A percentile compares a stretch with the other conserved stretches of the same genome.
These are phyloP conservation scores for Parascedosporium putredinis DNA, from an alignment of 2,329 filamentous ascomycete species.

Conservation along the genomic window DNA sequence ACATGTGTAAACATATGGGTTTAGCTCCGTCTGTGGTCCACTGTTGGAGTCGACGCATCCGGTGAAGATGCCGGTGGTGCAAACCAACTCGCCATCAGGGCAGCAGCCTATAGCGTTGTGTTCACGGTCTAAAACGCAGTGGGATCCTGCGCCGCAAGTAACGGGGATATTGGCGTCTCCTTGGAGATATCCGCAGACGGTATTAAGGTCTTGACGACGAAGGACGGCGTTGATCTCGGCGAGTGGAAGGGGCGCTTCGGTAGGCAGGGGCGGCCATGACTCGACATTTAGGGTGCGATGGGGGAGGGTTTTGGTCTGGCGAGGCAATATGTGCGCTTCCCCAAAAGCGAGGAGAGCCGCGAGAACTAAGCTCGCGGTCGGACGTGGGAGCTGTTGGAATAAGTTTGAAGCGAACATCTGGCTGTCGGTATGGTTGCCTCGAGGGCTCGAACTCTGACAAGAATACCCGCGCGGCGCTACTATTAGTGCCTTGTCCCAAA, in stretches of 20 bases:
- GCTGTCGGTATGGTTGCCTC: neutral
- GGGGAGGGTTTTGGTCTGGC: conserved; percentile 27
- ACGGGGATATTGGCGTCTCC: conserved; percentile 41
- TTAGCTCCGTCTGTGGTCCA: conserved; percentile 35
- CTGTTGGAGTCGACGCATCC: conserved; percentile 44
- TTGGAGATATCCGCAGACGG: conserved; percentile 47
- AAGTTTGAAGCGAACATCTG: conserved; percentile 18
- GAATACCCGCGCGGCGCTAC: too few species aligned
- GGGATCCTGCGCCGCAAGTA: conserved; percentile 46
- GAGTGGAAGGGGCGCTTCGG: conserved; percentile 48
- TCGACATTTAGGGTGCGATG: conserved; percentile 27
- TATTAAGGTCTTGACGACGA: conserved; percentile 26
- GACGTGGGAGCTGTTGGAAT: conserved; percentile 25
- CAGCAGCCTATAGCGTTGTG: conserved; percentile 46
- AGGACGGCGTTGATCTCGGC: conserved; percentile 60
- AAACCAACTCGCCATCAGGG: conserved; percentile 36
- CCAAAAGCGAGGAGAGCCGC: conserved; percentile 20
- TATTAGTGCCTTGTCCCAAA: too few species aligned
- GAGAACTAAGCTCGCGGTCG: conserved; percentile 24
- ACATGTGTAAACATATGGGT: conserved; percentile 49
- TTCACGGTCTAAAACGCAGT: conserved; percentile 43
- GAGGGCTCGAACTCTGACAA: neutral
- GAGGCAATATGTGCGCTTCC: conserved; percentile 28
- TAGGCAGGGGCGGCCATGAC: conserved; percentile 23
- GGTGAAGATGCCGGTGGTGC: conserved; percentile 46